Conservation (phyloP, 2,329 filamentous ascomycete species). For the Diaporthe ampelina region DNA sequence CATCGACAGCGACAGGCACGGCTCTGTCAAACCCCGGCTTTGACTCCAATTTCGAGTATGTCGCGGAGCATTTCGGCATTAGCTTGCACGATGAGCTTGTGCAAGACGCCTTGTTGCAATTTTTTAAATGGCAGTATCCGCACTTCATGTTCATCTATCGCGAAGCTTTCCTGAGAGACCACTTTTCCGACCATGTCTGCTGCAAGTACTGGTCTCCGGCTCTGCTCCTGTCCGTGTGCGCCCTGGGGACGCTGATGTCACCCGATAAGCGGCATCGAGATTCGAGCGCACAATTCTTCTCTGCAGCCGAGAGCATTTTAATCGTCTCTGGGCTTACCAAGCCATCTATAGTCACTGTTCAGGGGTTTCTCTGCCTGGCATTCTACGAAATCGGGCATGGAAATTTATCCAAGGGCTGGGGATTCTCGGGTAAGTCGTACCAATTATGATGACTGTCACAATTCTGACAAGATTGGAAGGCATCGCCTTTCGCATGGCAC, state of each 20-base stretch:
- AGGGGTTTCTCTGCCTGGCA: constrained; percentile 48
- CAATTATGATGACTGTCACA: constrained; percentile 45
- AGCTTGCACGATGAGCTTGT: constrained; percentile 44
- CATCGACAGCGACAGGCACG: constrained; percentile 29
- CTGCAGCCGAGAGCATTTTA: constrained; percentile 47
- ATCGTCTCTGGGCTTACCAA: constrained; percentile 45
- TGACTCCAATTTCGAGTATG: constrained; percentile 29
- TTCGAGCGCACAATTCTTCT: constrained; percentile 44
- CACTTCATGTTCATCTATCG: constrained; percentile 52
- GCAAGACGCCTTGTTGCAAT: constrained; percentile 43
- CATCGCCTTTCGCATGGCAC: constrained; percentile 50
- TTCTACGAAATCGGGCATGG: constrained; percentile 49
- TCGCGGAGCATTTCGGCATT: constrained; percentile 46
- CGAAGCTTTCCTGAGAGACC: constrained; percentile 48
- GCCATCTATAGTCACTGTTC: constrained; percentile 46
- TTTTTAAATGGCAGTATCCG: constrained; percentile 50
- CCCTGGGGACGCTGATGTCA: constrained; percentile 44
- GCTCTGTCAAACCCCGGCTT: background rate
- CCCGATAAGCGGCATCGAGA: constrained; percentile 36
- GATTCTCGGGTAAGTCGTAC: constrained; percentile 44
- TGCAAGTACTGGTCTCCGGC: constrained; percentile 49
- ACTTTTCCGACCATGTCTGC: constrained; percentile 41
- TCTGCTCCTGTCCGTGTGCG: constrained; percentile 46
- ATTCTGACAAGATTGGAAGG: constrained; percentile 45
- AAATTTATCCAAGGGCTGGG: constrained; percentile 49